Evolutionary conservation across 805 yeast species (phyloP), one percentile per base, ranked within the genome.

Genomic region (Pichia rugopelliculosa): DNA sequence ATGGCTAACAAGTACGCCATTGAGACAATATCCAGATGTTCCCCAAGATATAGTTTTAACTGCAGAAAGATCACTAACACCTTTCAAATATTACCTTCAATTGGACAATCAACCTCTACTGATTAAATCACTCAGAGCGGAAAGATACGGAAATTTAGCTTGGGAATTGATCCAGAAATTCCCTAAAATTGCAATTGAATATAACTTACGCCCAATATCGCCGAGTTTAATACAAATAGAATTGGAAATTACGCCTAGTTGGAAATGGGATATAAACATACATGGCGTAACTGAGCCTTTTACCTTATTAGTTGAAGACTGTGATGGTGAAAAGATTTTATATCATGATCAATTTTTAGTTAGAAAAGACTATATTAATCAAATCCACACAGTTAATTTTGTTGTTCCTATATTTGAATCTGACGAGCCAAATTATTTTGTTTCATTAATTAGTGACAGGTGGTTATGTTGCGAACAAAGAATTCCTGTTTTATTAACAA

Each of bases 1-100:
- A 68, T 95, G 99, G 99, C 60, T 79, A 12, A 79, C 91, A 0
- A 82, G 79, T 52, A 79, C 96, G 0, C 96, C 98, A 0, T 76
- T 93, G 47, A 72, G 96, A 49, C 98, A 93, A 59, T 88, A 87
- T 59, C 72, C 77, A 0, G 60, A 65, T n/a, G 86, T 84, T 30
- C 93, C 96, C 0, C 48, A 54, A 0, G 93, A 84, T 47, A 74
- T 90, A 4, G 75, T 93, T 8, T 73, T 73, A 48, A 81, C 82
- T 39, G 78, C 88, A 0, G 99, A 93, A 62, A 75, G 81, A 20
- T 84, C 96, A 0, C 81, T 80, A 54, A 67, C 88, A 51, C 96
- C 96, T 0, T 93, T 95, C 89, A 63, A 73, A 20, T 80, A 84
- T 33, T 91, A 87, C 58, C 75, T 91, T 53, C 72, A 76, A 23